These are phyloP conservation scores for Rhizomucor pusillus DNA, from an alignment of 371 early-diverging fungal species.

Conservation along the genomic window DNA sequence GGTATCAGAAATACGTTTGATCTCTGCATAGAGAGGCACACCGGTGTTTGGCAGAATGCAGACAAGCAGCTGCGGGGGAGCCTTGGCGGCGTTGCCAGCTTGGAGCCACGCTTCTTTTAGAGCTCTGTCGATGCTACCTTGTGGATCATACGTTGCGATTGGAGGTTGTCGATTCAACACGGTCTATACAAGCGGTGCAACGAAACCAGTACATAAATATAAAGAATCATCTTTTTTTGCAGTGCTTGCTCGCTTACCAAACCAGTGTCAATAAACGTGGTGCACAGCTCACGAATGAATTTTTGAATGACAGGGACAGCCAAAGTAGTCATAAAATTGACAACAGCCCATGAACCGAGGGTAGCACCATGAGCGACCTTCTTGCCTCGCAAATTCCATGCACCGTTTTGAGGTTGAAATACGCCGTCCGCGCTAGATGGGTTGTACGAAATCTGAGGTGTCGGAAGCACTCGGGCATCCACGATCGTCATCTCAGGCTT, in stretches of 20 bases:
- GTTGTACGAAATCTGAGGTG: slow-evolving; percentile 75
- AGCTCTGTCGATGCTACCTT: slow-evolving; percentile 58
- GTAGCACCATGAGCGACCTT: slow-evolving; percentile 68
- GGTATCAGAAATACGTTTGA: slow-evolving; percentile 93
- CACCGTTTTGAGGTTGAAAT: slow-evolving; percentile 74
- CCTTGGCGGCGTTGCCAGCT: slow-evolving; percentile 67
- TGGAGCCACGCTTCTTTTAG: slow-evolving; percentile 69
- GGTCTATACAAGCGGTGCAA: slow-evolving; percentile 9
- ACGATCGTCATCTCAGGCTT: slow-evolving; percentile 52
- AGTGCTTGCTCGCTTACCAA: no score
- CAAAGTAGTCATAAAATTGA: slow-evolving; percentile 47
- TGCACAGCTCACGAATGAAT: slow-evolving; percentile 54
- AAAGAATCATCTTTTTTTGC: no score
- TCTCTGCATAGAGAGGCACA: slow-evolving; percentile 85
- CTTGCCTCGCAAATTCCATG: slow-evolving; percentile 89
- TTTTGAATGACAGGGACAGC: slow-evolving; percentile 30
- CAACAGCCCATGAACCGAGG: slow-evolving; percentile 80
- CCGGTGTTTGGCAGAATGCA: slow-evolving; percentile 87
- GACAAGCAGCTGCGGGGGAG: slow-evolving; percentile 71
- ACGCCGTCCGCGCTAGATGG: slow-evolving; percentile 45
- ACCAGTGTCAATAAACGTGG: slow-evolving; percentile 57
- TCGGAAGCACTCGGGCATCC: slow-evolving; percentile 69
- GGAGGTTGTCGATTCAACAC: slow-evolving; percentile 63
- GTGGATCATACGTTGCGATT: slow-evolving; percentile 71
- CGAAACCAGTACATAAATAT: not conserved